phyloP scores from a whole-genome alignment of 768 basidiomycete species.

The Boletus sp. region DNA sequence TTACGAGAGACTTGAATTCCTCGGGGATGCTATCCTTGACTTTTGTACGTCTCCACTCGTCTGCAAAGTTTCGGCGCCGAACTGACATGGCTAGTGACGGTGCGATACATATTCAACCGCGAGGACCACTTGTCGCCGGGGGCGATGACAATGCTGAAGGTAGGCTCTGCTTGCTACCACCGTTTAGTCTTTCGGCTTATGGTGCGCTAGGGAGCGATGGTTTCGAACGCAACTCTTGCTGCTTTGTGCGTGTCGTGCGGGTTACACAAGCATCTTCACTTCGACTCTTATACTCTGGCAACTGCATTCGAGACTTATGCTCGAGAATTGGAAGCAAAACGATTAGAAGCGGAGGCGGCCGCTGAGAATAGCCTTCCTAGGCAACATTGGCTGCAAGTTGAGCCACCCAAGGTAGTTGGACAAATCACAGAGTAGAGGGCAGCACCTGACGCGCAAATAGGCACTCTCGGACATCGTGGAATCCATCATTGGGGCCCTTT shows the following conservation, averaged over 20 bases:
- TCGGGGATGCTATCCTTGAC: slow-evolving; percentile 85
- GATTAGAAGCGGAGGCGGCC: slow-evolving; percentile 48
- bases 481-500: slow-evolving; percentile 75
- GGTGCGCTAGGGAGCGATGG: slow-evolving; percentile 71
- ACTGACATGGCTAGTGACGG: slow-evolving; percentile 53
- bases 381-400: slow-evolving; percentile 77
- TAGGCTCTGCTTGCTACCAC: slow-evolving; percentile 18
- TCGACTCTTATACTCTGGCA: slow-evolving; percentile 53
- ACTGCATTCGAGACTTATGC: slow-evolving; percentile 54
- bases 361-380: slow-evolving; percentile 52
- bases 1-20: slow-evolving; percentile 79
- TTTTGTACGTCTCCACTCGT: slow-evolving; percentile 52
- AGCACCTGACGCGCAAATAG: slow-evolving; percentile 36
- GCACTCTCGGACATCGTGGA: slow-evolving; percentile 78
- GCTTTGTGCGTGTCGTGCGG: slow-evolving; percentile 72
- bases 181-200: background rate
- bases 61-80: background rate
- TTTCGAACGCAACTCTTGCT: slow-evolving; percentile 75
- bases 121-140: slow-evolving; percentile 69
- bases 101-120: slow-evolving; percentile 65
- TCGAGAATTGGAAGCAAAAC: slow-evolving; percentile 43
- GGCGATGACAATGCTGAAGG: slow-evolving; percentile 78
- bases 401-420: slow-evolving; percentile 68
- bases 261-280: slow-evolving; percentile 58
- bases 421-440: background rate